Base-by-base conservation (phyloP, 2,329 filamentous ascomycete species). In the Apiospora kogelbergensis region DNA sequence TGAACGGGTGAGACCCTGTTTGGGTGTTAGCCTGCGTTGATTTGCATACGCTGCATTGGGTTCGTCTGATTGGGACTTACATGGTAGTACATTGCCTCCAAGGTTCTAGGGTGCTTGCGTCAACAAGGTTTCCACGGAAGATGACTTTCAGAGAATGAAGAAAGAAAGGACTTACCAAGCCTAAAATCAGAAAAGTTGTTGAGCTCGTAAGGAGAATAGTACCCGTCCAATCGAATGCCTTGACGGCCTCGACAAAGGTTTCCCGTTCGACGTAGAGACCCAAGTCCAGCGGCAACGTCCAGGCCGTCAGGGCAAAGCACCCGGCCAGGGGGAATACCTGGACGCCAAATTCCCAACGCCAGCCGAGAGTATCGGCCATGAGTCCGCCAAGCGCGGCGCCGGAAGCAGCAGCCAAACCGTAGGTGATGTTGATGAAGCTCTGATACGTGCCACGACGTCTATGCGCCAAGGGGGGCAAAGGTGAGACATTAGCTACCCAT, bases 261-360 rank as follows among this genome's bases (percentile, higher is more conserved):
- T 83, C 83, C 24, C 81, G 75, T 67, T 81, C 81, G 6, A 81
- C 82, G 45, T 81, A 75, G 20, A 88, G 74, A 30, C 87, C 87
- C n/a, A 90, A 78, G 33, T 86, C 82, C 9, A 74, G 73, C 0
- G 89, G 89, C 26, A 90, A 83, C 7, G 82, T 82, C 9, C 85
- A 68, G 64, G 76, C 75, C 1, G 85, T 81, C n/a, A 87, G 75
- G 10, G 77, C 72, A 60, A 87, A 78, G 70, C 83, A 85, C 1
- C 86, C 64, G 0, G 85, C 33, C 40, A 90, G 74, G 0, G 83
- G 80, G 2, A 87, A 84, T 3, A 90, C 81, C 77, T 91, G 89
- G 9, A 90, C 78, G 67, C 87, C 88, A 75, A 91, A 93, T 68
- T 91, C 90, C 89, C 90, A 92, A 53, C 92, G 83, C 91, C 91